Evolutionary conservation across 257 asterid species (phyloP).

Genomic region (Eucommia ulmoides): DNA sequence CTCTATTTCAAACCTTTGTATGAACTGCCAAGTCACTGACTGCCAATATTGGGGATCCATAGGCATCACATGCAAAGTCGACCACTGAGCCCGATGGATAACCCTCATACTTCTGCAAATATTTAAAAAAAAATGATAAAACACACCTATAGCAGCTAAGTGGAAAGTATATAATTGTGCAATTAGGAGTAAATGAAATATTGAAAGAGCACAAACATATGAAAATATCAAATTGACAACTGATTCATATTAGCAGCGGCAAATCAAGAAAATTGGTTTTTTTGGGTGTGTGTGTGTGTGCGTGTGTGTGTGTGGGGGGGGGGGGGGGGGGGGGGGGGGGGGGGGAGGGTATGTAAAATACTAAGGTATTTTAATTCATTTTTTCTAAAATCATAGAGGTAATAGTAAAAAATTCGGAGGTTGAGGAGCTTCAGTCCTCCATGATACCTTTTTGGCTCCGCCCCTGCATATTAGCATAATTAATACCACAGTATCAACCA

Average conservation of each 20-base stretch:
- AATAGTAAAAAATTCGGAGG: too few species aligned
- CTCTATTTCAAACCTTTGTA: slow-evolving; percentile 61
- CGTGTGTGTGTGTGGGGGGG: too few species aligned
- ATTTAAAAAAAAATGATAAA: neutral
- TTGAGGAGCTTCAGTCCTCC: too few species aligned
- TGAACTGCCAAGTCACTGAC: slow-evolving; percentile 84
- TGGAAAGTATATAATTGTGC: neutral
- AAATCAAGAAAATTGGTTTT: too few species aligned
- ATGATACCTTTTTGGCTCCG: too few species aligned
- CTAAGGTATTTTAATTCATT: too few species aligned
- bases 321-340: too few species aligned
- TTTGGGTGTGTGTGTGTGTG: too few species aligned
- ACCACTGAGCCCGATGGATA: slow-evolving; percentile 95
- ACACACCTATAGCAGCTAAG: neutral
- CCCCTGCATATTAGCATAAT: too few species aligned
- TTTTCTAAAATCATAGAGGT: too few species aligned
- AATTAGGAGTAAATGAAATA: neutral
- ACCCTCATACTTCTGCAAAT: slow-evolving; percentile 74
- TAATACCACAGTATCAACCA: too few species aligned
- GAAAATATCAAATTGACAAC: neutral
- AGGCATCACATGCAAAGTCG: slow-evolving; percentile 90
- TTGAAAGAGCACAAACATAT: neutral
- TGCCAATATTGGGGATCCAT: slow-evolving; percentile 79
- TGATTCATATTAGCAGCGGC: neutral
- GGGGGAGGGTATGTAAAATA: too few species aligned